A percentile compares a stretch with the other conserved stretches of the same genome.
Evolutionary conservation across 352 stramenopile genomes (phyloP).

Genomic region (Phytophthora aleatoria): DNA sequence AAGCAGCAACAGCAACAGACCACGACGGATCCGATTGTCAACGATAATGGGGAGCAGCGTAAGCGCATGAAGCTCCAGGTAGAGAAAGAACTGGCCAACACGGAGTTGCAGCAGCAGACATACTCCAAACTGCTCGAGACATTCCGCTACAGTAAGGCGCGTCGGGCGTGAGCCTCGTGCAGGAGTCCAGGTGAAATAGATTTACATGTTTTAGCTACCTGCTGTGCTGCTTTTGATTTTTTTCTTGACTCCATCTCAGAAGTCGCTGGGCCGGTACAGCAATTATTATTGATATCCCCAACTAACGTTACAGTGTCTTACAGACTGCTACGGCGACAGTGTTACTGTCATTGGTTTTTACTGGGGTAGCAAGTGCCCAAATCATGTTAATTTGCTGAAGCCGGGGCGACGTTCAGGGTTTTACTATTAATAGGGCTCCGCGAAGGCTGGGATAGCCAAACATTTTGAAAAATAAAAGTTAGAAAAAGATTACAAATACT

Average conservation of each 20-base stretch:
- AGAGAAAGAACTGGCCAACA: constrained; percentile 68
- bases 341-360: no score
- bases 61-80: constrained; percentile 71
- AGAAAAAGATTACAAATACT: no score
- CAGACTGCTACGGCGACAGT: no score
- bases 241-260: background rate
- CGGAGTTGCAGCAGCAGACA: constrained; percentile 60
- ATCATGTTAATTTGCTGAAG: no score
- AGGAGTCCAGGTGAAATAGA: constrained; percentile 39
- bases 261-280: no score
- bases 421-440: no score
- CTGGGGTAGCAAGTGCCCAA: no score
- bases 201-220: constrained; percentile 33
- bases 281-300: no score
- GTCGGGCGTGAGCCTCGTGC: constrained; percentile 20
- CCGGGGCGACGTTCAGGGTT: no score
- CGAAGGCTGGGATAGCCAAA: no score
- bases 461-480: no score
- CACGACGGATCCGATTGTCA: constrained; percentile 12
- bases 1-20: constrained; percentile 46
- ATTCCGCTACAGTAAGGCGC: constrained; percentile 55
- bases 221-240: background rate
- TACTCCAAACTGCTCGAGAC: constrained; percentile 75
- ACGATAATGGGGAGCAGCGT: constrained; percentile 43
- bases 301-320: no score